Percentiles rank a stretch among this genome's conserved stretches.
Evolutionary conservation across 1,284 basidiomycete species (phyloP).

Genomic region (Leccinum pachyderme): DNA sequence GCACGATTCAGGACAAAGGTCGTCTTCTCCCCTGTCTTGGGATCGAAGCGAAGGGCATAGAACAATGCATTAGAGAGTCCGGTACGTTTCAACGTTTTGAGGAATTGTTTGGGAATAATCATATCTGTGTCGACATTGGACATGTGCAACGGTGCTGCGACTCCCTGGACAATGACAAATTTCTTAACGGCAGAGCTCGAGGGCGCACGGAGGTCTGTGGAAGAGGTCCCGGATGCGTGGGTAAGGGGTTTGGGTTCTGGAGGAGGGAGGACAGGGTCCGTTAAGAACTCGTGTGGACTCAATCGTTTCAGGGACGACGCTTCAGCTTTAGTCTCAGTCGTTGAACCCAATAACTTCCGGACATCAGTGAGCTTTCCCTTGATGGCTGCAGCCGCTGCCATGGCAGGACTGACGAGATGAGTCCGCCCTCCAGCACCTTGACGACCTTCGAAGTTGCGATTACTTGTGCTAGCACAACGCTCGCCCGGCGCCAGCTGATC

Average conservation of each 20-base stretch:
- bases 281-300: slow-evolving; percentile 73
- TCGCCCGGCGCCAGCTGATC: slow-evolving; percentile 90
- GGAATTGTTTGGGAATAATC: slow-evolving; percentile 96
- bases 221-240: slow-evolving; percentile 32
- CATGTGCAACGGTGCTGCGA: slow-evolving; percentile 87
- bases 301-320: slow-evolving; percentile 64
- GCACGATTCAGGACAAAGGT: slow-evolving; percentile 89
- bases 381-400: slow-evolving; percentile 94
- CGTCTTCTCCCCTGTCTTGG: slow-evolving; percentile 75
- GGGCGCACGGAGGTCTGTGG: slow-evolving; percentile 47
- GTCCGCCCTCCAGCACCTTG: slow-evolving; percentile 81
- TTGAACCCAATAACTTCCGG: slow-evolving; percentile 69
- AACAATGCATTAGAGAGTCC: slow-evolving; percentile 91
- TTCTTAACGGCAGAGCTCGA: slow-evolving; percentile 68
- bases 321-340: slow-evolving; percentile 44
- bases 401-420: slow-evolving; percentile 90
- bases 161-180: slow-evolving; percentile 81
- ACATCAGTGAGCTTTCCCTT: slow-evolving; percentile 89
- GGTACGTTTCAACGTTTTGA: slow-evolving; percentile 93
- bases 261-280: slow-evolving; percentile 68
- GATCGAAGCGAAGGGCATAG: slow-evolving; percentile 80
- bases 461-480: slow-evolving; percentile 94
- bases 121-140: slow-evolving; percentile 96
- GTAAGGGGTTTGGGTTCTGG: slow-evolving; percentile 51
- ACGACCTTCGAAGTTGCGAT: slow-evolving; percentile 94